Evolutionary conservation across 2,329 filamentous ascomycete species (phyloP), one percentile per base, ranked within the genome.

Genomic region (Phialemoniopsis sp.): DNA sequence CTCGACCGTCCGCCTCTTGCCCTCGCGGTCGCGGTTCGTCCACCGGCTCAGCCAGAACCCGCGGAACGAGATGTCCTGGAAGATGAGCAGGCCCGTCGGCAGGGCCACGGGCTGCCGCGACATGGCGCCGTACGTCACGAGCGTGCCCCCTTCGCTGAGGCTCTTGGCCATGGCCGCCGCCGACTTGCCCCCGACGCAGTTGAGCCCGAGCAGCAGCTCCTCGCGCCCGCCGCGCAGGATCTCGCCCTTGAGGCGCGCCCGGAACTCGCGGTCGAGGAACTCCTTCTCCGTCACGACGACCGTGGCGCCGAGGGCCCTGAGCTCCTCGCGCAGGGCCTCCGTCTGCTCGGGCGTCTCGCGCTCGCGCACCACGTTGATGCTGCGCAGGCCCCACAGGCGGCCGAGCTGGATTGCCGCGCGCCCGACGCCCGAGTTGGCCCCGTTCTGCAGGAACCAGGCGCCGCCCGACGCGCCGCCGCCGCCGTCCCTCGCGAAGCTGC

Each of bases 51-150:
- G 81, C 93, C 93, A 98, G 64, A 97, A 98, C 5, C 93, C 94
- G 45, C 87, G 77, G 56, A 96, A 95, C 37, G 79, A 75, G 38
- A 97, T 73, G 52, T 97, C 82, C 63, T 91, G 93, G 70, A 98
- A 98, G 52, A 98, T 98, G 43, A 97, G 70, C 50, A 94, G 70
- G 0, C 86, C 87, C 1, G 90, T 86, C 0, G 91, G 89, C 45
- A 97, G 65, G 7, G 76, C 73, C 18, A 96, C 76, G 1, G 91
- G 90, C 67, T 95, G 84, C 59, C 86, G 87, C 28, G 87, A 82
- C 93, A 98, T 98, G 37, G 87, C 91, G 18, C 93, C 93, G 58
- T 98, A 98, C 5, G 91, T 95, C 17, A 98, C 89, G 62, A 97
- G 72, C 41, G 85, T 82, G 2, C 78, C 86, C 16, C 79, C 77